Percentiles rank a stretch among this genome's conserved stretches.
Conservation (phyloP, 805 yeast species). For the Wickerhamomyces alni region DNA sequence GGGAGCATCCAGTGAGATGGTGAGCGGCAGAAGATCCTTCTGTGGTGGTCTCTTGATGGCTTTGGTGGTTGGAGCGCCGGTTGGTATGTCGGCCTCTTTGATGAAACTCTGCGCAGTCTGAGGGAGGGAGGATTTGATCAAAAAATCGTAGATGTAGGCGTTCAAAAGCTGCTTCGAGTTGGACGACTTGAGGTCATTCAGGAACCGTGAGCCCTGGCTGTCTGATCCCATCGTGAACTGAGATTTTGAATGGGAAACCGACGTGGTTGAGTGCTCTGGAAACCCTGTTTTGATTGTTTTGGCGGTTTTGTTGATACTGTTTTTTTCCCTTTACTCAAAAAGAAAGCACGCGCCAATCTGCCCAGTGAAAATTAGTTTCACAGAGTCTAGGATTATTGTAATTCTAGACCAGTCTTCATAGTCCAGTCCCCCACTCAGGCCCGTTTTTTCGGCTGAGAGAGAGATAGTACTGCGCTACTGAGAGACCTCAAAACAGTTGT, state of each 20-base stretch:
- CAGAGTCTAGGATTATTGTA: too few species aligned
- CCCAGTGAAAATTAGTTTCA: too few species aligned
- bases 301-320: too few species aligned
- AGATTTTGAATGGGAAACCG: neutral
- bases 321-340: too few species aligned
- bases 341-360: too few species aligned
- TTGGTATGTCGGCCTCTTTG: conserved; percentile 64
- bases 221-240: neutral
- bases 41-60: conserved; percentile 19
- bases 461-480: too few species aligned
- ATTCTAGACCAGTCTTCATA: too few species aligned
- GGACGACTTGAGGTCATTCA: conserved; percentile 21
- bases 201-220: conserved; percentile 5
- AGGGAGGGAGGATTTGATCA: conserved; percentile 64
- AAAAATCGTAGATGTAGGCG: conserved; percentile 82
- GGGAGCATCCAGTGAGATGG: conserved; percentile 70
- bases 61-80: conserved; percentile 16
- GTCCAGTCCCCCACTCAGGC: too few species aligned
- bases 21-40: conserved; percentile 41
- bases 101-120: conserved; percentile 71
- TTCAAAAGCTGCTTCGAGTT: conserved; percentile 52
- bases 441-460: too few species aligned
- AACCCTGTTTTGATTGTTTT: neutral
- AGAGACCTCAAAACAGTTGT: too few species aligned
- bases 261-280: too few species aligned